Base-by-base conservation (phyloP, 2,329 filamentous ascomycete species). In the Mollisia scopiformis region DNA sequence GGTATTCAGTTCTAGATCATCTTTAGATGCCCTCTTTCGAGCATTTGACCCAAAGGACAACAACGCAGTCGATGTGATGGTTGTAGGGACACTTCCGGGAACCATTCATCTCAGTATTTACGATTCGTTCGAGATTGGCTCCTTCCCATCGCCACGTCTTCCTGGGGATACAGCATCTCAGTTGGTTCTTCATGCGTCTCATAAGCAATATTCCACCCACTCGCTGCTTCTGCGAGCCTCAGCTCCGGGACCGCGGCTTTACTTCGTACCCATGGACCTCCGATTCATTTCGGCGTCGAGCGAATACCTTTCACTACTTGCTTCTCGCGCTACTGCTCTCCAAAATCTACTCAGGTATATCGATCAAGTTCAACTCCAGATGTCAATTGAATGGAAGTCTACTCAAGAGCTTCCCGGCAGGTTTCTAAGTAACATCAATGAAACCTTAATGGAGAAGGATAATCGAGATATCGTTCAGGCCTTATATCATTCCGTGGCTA, bases 341-440 rank as follows among this genome's bases (percentile, higher is more conserved):
- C 92, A 97, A 69, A 96, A 95, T 65, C 76, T 98, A 13, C 78
- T 97, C 7, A 84, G 92, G 52, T 98, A 99, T 72, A 83, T 97
- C 47, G 87, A 87, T 58, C 92, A 97, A 72, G 88, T 90, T 0
- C 87, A 95, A 64, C 81, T 85, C 33, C 91, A 94, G 66, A 91
- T 97, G 78, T 80, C 88, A 25, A 83, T 87, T 2, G 93, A 97
- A 73, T 97, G 91, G 86, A 90, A 91, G 69, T 89, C 91, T 35
- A 88, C 91, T 1, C 86, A 91, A 63, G 91, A 96, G 59, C 80
- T 97, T 6, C 92, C 93, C 0, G 81, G 79, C 13, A 85, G 87
- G n/a, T 96, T 96, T 73, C 82, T 97, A 61, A 82, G 84, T 27
- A 91, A 88, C 68, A 84, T 97, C 31, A 87, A 91, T 64, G 89